Base-by-base conservation (phyloP, 2,329 filamentous ascomycete genomes). In the Trichoderma brevicompactum region DNA sequence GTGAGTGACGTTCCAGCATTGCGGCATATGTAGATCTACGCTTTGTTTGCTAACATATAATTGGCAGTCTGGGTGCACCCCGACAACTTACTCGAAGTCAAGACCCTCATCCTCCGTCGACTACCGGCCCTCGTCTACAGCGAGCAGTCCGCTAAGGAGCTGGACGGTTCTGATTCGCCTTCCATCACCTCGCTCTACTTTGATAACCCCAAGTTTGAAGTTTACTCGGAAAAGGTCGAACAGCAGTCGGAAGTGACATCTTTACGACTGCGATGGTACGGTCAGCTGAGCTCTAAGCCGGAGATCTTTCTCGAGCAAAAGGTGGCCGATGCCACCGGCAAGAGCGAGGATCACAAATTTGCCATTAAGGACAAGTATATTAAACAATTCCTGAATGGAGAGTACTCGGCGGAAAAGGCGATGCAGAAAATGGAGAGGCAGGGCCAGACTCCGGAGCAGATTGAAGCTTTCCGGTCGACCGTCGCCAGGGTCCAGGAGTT, bases 101-200 rank as follows among this genome's bases (percentile, higher is more conserved):
- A 98, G 84, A 98, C 95, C 5, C 89, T 92, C 73, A 96, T 99
- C 68, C 86, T 98, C 38, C 92, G 95, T 68, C 92, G 92, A 65
- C 85, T 99, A 23, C 95, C 95, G 1, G 88, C 96, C 36, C 88
- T 99, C 15, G 89, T 99, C 23, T 99, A 97, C 79, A 97, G 95
- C 75, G 89, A 95, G 52, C 90, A 94, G 71, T 86, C 90, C 1
- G 88, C 92, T 38, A 96, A 94, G 78, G 86, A 95, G 70, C 85
- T 91, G 49, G 92, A 97, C 72, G 87, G 88, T 52, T 87, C 85
- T 67, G 87, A 93, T 69, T 94, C 98, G 73, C 95, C 95, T 6
- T 91, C 92, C 58, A 91, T 98, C 70, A 98, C 94, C 15, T 97
- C 94, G 32, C 87, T 99, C 44, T 99, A 99, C 79, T 97, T 98